Evolutionary conservation across 2,329 filamentous ascomycete genomes (phyloP), one percentile per base, ranked within the genome.

Genomic region (Aspergillus candidus): DNA sequence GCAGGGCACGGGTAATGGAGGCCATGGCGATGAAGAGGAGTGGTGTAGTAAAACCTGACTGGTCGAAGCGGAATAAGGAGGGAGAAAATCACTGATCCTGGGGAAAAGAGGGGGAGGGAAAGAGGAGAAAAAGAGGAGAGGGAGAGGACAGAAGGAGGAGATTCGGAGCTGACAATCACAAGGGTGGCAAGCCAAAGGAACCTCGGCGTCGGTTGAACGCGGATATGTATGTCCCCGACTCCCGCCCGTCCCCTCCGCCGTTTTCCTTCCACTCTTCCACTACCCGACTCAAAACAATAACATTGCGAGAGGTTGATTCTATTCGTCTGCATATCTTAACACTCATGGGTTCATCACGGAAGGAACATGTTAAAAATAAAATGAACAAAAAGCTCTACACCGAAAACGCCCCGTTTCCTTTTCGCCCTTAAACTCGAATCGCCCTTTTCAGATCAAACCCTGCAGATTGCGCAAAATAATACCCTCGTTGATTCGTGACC

Each of bases 1-100:
- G 69, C 56, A 75, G 56, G 13, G 63, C 62, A 53, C 71, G 72
- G 45, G 66, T 62, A 52, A 77, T 64, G 37, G 72, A 71, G 44
- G 72, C 71, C 74, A 77, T 77, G 40, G 39, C 60, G 51, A 47
- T 27, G 22, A 6, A 27, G 22, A 27, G 22, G 22, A 27, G 22
- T 8, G 22, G 22, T 8, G 6, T 27, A 27, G 22, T 27, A 27
- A 27, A 27, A 27, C 22, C 22, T 27, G 22, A 27, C 7, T 27
- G 22, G 22, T 27, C 22, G 22, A 27, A 27, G 7, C 22, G 22
- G 11, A 39, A 13, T 32, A 38, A 14, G 14, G 36, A 34, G 13
- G 18, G 35, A 41, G 29, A 13, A 32, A 13, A 40, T 31, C 11
- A 33, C 35, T 17, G 37, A 32, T 22, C 32, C 17, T 32, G 31